A percentile compares a stretch with the other conserved stretches of the same genome.
Evolutionary conservation across 306 rosid species (phyloP).

Genomic region (Quercus cerris): DNA sequence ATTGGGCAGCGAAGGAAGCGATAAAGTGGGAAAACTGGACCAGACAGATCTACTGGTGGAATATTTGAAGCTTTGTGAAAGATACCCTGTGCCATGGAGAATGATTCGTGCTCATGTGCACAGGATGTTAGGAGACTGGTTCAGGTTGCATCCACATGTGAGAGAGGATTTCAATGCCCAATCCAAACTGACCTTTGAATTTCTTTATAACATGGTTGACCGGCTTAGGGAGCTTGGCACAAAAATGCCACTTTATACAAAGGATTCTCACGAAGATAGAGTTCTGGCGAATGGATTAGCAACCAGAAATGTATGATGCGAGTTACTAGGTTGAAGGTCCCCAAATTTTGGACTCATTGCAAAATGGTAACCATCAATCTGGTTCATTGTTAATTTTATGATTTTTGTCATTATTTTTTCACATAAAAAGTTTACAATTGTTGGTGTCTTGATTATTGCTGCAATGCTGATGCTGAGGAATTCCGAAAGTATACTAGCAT

Average conservation of each 20-base stretch:
- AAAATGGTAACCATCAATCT: neutral
- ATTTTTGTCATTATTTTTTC: neutral
- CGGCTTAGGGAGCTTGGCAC: constrained; percentile 66
- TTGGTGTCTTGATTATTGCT: neutral
- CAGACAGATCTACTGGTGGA: constrained; percentile 78
- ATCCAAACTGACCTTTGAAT: constrained; percentile 71
- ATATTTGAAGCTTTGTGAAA: constrained; percentile 84
- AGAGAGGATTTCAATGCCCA: constrained; percentile 88
- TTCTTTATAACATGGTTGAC: constrained; percentile 70
- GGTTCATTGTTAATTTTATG: constrained; percentile 6
- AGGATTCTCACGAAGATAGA: constrained; percentile 20
- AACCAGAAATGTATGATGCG: constrained; percentile 11
- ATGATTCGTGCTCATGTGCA: constrained; percentile 93
- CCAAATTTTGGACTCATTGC: constrained; percentile 7
- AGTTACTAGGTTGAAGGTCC: constrained; percentile 1
- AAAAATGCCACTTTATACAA: constrained; percentile 70
- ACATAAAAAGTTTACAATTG: neutral
- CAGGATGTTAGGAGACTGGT: constrained; percentile 92
- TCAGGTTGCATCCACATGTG: constrained; percentile 80
- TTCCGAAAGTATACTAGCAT: neutral
- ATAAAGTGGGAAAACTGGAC: constrained; percentile 54
- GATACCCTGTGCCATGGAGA: constrained; percentile 85
- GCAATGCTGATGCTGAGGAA: neutral
- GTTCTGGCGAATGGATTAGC: neutral
- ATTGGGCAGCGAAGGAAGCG: constrained; percentile 30